Conservation (phyloP, 768 basidiomycete genomes). For the Coprinopsis cinerea region DNA sequence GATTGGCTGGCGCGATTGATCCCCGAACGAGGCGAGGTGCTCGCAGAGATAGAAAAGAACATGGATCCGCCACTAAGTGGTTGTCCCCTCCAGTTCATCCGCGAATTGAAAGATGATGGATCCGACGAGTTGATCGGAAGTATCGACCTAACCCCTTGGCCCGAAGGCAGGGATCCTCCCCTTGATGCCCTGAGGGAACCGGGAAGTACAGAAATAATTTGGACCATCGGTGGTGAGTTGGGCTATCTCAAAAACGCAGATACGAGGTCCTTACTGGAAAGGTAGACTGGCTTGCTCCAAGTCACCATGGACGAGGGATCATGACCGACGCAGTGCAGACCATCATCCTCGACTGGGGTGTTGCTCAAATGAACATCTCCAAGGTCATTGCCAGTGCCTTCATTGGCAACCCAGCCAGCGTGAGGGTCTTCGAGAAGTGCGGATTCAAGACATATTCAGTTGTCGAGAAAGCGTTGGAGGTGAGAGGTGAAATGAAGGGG, state of each 20-base stretch:
- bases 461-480: constrained; percentile 30
- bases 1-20: constrained; percentile 23
- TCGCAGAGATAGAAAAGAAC: constrained; percentile 17
- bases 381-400: constrained; percentile 38
- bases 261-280: constrained; percentile 3
- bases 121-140: constrained; percentile 50
- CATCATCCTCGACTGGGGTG: constrained; percentile 49
- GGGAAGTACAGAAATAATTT: constrained; percentile 31
- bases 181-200: constrained; percentile 34
- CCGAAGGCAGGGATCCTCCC: constrained; percentile 13
- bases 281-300: constrained; percentile 57
- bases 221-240: constrained; percentile 54
- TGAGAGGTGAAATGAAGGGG: constrained; percentile 7
- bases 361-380: constrained; percentile 55
- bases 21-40: constrained; percentile 23
- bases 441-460: constrained; percentile 41
- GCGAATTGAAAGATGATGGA: constrained; percentile 52
- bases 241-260: not conserved
- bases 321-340: constrained; percentile 57
- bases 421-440: constrained; percentile 52
- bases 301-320: constrained; percentile 49
- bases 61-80: constrained; percentile 22
- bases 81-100: constrained; percentile 45
- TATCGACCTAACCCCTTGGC: constrained; percentile 30
- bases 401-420: constrained; percentile 49